Evolutionary conservation across 106 monocot genomes (phyloP).

Genomic region (Dendrobium nobile): DNA sequence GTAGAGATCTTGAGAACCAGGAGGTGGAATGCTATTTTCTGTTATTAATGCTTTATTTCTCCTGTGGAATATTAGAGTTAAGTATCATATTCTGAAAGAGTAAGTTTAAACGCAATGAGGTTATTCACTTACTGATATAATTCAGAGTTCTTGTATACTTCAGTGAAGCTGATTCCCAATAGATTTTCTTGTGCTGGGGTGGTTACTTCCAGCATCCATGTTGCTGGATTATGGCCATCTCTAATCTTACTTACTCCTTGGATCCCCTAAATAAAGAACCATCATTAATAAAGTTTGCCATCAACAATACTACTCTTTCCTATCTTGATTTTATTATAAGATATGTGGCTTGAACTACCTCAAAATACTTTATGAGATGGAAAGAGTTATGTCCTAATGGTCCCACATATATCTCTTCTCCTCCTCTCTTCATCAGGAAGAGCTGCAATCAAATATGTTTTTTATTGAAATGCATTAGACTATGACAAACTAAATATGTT

Average conservation of each 20-base stretch:
- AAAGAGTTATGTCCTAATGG: constrained; percentile 9
- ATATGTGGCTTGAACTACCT: constrained; percentile 2
- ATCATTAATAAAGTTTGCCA: not conserved
- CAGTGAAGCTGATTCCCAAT: not conserved
- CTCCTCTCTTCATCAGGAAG: constrained; percentile 13
- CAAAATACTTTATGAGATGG: constrained; percentile 16
- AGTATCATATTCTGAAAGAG: not conserved
- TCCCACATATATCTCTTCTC: constrained; percentile 18
- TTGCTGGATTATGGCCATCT: constrained; percentile 9
- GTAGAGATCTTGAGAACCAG: constrained; percentile 17
- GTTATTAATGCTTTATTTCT: constrained; percentile 23
- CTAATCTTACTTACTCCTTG: constrained; percentile 10
- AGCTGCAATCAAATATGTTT: not conserved
- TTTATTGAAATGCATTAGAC: not conserved
- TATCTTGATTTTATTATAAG: not conserved
- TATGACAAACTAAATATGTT: not conserved
- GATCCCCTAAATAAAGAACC: not conserved
- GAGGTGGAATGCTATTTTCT: constrained; percentile 15
- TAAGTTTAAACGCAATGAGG: not conserved
- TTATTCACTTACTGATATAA: constrained; percentile 7
- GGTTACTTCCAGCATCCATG: constrained; percentile 14
- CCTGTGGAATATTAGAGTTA: constrained; percentile 6
- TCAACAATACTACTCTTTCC: not conserved
- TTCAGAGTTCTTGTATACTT: constrained; percentile 11
- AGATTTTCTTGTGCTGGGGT: constrained; percentile 6